Evolutionary conservation across 352 stramenopile genomes (phyloP).

Genomic region (Thalassiosira allenii): DNA sequence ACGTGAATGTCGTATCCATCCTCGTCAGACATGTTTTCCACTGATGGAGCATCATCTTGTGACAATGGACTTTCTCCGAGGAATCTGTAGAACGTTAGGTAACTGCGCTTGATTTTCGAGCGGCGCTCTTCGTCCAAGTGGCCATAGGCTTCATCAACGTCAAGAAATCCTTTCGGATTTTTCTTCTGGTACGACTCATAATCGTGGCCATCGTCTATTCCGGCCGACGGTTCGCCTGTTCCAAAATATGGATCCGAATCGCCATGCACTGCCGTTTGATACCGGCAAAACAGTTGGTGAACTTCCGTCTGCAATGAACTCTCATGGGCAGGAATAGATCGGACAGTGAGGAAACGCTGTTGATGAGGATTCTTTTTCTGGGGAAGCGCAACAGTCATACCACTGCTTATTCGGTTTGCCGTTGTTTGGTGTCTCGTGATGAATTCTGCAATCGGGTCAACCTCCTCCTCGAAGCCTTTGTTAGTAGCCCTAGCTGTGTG

Average conservation of each 20-base stretch:
- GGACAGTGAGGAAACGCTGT: conserved; percentile 57
- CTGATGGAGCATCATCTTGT: too few species aligned
- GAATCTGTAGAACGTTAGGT: conserved; percentile 79
- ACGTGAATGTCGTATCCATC: conserved; percentile 55
- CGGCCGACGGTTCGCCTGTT: conserved; percentile 11
- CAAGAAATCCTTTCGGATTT: conserved; percentile 43
- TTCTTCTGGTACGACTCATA: conserved; percentile 48
- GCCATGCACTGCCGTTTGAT: conserved; percentile 81
- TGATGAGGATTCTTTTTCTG: conserved; percentile 12
- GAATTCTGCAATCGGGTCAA: conserved; percentile 51
- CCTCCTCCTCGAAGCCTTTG: background rate
- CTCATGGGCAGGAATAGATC: conserved; percentile 69
- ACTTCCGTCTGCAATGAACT: conserved; percentile 76
- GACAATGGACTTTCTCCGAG: conserved; percentile 67
- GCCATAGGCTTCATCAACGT: conserved; percentile 49
- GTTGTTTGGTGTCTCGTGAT: conserved; percentile 53
- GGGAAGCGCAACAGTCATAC: background rate
- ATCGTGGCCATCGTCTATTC: conserved; percentile 32
- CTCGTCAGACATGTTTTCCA: conserved; percentile 33
- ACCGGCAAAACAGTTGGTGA: conserved; percentile 78
- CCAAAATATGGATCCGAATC: conserved; percentile 77
- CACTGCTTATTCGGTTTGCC: conserved; percentile 23
- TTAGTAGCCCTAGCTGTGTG: background rate
- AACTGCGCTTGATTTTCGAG: conserved; percentile 55
- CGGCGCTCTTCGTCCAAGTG: conserved; percentile 43